A percentile compares a stretch with the other conserved stretches of the same genome.
phyloP scores from a whole-genome alignment of 2,329 filamentous ascomycete species.

The Penicillium verrucosum region DNA sequence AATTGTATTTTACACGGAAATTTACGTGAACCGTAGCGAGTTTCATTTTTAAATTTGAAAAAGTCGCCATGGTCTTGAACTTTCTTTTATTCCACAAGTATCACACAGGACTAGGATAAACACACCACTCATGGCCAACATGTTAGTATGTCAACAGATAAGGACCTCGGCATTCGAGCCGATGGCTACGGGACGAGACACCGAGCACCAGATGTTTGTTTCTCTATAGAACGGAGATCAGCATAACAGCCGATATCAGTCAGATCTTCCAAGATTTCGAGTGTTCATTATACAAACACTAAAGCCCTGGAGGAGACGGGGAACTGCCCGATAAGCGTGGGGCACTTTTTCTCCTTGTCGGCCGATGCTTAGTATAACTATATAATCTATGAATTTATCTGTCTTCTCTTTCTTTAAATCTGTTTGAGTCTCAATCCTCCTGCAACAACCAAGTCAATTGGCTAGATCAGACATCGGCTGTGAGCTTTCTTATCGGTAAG shows the following conservation, averaged over 20 bases:
- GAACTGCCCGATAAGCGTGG: slow-evolving; percentile 14
- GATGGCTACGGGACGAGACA: not conserved
- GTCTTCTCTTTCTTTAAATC: not conserved
- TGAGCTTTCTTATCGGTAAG: slow-evolving; percentile 14
- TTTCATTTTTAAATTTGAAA: not conserved
- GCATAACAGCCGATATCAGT: not conserved
- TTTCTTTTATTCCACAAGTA: not conserved
- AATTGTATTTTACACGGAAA: not conserved
- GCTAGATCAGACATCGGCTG: not conserved
- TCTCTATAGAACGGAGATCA: not conserved
- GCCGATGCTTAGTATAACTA: slow-evolving; percentile 13
- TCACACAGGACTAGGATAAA: not conserved
- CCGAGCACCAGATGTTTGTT: not conserved
- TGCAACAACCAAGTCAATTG: not conserved
- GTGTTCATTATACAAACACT: not conserved
- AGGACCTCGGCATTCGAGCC: not conserved
- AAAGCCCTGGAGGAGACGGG: slow-evolving; percentile 5
- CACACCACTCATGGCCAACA: not conserved
- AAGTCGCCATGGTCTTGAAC: not conserved
- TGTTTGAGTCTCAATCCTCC: not conserved
- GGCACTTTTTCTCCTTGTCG: slow-evolving; percentile 9
- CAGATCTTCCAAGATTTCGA: not conserved
- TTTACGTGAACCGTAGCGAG: not conserved
- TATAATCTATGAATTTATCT: slow-evolving; percentile 4
- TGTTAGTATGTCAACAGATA: not conserved